Evolutionary conservation across 257 asterid species (phyloP), one percentile per base, ranked within the genome.

Genomic region (Schizonepeta tenuifolia): DNA sequence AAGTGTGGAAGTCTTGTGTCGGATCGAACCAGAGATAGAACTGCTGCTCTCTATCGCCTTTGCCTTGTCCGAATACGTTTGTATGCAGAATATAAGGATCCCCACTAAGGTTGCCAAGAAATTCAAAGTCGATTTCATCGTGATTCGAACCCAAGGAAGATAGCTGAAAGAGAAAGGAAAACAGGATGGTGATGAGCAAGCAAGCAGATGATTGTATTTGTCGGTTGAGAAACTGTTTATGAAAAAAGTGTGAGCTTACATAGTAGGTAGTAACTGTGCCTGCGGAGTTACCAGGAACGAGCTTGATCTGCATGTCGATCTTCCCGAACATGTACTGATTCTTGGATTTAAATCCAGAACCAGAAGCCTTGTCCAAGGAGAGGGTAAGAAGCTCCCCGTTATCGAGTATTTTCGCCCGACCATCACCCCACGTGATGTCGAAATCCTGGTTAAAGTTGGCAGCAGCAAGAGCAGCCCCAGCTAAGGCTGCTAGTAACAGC

Each of bases 21-120:
- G 87, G 91, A 36, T 86, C 89, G 38, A 86, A 86, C 91, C 91
- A 86, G 26, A 86, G 85, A 46, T 80, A 53, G 62, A 86, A 86
- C 65, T 82, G 91, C 43, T 86, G 87, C 40, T 86, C 89, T 17
- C 71, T 78, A 24, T 63, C 60, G 2, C 91, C 91, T 41, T 78
- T 80, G 13, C 91, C 89, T 58, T 80, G 87, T 49, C 87, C 35
- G 44, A 26, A 86, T 36, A 86, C 84, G 59, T 86, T 86, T 6
- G 89, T 86, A 9, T 86, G 91, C 49, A 86, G 76, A n/a, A 77
- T 70, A 64, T 86, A 86, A 17, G 91, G 91, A 1, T 86, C 80
- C 50, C 88, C 90, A 6, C 81, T 86, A 36, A 81, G 64, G 72
- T 86, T 86, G 5, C 90, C 90, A 1, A 86, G 88, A 67, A 86